These are phyloP conservation scores for Neurospora sp. DNA, from an alignment of 495 filamentous ascomycete species.

Conservation along the genomic window DNA sequence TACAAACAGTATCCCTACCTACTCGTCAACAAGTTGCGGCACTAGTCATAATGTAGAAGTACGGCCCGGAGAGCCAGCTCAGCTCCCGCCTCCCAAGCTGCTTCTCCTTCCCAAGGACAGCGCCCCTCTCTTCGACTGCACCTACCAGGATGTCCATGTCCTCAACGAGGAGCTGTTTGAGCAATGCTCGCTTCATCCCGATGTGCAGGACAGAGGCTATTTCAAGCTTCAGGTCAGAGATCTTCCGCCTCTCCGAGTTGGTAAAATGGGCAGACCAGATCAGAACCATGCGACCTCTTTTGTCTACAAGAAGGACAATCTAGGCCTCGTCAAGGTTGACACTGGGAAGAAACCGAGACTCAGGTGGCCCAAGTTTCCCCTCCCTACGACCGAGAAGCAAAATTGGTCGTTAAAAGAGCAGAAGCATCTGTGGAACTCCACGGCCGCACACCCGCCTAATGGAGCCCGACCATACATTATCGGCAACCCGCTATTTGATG, in stretches of 20 bases:
- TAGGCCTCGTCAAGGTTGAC: constrained; percentile 22
- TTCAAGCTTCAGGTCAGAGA: constrained; percentile 22
- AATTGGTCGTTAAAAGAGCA: constrained; percentile 18
- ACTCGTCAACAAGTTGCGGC: neutral
- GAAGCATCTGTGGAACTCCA: constrained; percentile 19
- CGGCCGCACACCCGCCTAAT: constrained; percentile 16
- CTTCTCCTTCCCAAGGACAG: constrained; percentile 4
- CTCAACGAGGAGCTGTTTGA: constrained; percentile 23
- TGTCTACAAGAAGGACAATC: constrained; percentile 13
- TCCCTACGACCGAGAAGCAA: constrained; percentile 10
- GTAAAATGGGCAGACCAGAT: constrained; percentile 12
- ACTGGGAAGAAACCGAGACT: constrained; percentile 15
- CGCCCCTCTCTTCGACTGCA: constrained; percentile 20
- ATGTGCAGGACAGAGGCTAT: constrained; percentile 17
- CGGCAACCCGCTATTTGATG: constrained; percentile 23
- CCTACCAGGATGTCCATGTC: constrained; percentile 18
- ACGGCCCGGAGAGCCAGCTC: neutral
- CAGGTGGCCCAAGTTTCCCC: constrained; percentile 12
- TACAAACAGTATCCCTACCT: neutral
- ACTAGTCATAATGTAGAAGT: neutral
- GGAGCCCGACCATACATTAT: constrained; percentile 21
- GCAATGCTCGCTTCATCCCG: constrained; percentile 17
- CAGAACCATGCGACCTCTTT: constrained; percentile 22
- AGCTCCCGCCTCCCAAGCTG: neutral
- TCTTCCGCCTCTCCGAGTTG: constrained; percentile 14